phyloP scores from a whole-genome alignment of 805 yeast genomes.

The Saccharomycopsis babjevae region DNA sequence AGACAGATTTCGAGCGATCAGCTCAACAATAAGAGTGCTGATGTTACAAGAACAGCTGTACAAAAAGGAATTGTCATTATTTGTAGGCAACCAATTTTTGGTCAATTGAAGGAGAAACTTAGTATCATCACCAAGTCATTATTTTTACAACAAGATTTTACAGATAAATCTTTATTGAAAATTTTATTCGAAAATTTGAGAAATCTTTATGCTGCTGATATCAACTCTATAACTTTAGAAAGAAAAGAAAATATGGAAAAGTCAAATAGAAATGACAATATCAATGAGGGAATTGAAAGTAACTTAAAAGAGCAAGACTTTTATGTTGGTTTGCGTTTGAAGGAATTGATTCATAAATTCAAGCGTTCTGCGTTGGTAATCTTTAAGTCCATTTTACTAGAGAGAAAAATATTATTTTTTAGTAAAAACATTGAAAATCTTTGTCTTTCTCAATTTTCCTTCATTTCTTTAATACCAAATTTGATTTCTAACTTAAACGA shows the following conservation, averaged over 20 bases:
- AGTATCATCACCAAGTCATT: conserved; percentile 82
- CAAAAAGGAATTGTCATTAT: conserved; percentile 87
- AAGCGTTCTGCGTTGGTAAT: conserved; percentile 51
- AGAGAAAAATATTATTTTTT: conserved; percentile 63
- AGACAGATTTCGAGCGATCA: conserved; percentile 65
- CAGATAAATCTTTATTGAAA: conserved; percentile 57
- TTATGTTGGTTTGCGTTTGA: conserved; percentile 64
- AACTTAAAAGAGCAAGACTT: conserved; percentile 44
- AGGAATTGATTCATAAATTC: conserved; percentile 51
- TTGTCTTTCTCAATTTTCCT: conserved; percentile 73
- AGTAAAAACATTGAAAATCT: conserved; percentile 71
- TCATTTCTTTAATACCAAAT: conserved; percentile 77
- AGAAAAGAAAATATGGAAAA: conserved; percentile 1
- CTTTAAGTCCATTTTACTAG: conserved; percentile 69
- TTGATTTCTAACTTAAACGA: conserved; percentile 62
- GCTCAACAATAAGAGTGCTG: conserved; percentile 44
- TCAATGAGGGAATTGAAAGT: conserved; percentile 27
- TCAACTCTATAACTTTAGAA: background rate
- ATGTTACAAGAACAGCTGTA: conserved; percentile 74
- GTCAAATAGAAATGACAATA: conserved; percentile 18
- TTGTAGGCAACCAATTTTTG: conserved; percentile 77
- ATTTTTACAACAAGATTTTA: conserved; percentile 71
- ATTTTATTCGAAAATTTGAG: conserved; percentile 60
- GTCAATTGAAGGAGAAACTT: conserved; percentile 80
- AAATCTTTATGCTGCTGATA: conserved; percentile 26